Conservation (phyloP, 768 basidiomycete species). For the Gymnopilus dilepis region DNA sequence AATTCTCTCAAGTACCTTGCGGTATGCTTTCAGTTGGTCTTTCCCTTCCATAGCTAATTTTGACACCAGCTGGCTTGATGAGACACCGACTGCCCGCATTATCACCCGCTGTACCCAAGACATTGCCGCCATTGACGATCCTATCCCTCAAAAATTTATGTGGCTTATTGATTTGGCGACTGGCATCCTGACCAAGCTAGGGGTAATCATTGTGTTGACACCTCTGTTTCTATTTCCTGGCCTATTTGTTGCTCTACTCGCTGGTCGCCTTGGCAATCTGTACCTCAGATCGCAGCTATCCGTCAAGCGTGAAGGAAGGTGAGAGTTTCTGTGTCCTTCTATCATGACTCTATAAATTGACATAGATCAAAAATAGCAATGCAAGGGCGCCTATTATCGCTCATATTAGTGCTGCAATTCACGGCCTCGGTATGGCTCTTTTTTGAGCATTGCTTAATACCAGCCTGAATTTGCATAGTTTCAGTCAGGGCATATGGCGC, state of each 20-base stretch:
- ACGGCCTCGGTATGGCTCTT: conserved; percentile 50
- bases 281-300: conserved; percentile 50
- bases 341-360: background rate
- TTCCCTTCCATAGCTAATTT: conserved; percentile 21
- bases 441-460: background rate
- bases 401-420: conserved; percentile 43
- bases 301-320: conserved; percentile 45
- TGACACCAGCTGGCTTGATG: conserved; percentile 37
- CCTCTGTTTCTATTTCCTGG: conserved; percentile 53
- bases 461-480: conserved; percentile 25
- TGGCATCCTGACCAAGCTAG: conserved; percentile 44
- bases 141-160: conserved; percentile 35
- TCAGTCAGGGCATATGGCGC: conserved; percentile 70
- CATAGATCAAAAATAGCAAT: conserved; percentile 15
- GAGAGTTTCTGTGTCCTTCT: background rate
- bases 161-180: conserved; percentile 33
- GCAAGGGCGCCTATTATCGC: conserved; percentile 24
- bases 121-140: conserved; percentile 53
- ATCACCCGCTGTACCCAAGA: conserved; percentile 27
- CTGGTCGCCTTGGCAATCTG: conserved; percentile 44
- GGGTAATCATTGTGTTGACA: conserved; percentile 45
- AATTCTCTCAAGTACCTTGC: conserved; percentile 21
- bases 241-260: conserved; percentile 43
- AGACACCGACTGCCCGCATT: conserved; percentile 19
- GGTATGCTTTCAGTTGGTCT: background rate